These are phyloP conservation scores for Mycena sp. DNA, from an alignment of 1,284 basidiomycete genomes.

Conservation along the genomic window DNA sequence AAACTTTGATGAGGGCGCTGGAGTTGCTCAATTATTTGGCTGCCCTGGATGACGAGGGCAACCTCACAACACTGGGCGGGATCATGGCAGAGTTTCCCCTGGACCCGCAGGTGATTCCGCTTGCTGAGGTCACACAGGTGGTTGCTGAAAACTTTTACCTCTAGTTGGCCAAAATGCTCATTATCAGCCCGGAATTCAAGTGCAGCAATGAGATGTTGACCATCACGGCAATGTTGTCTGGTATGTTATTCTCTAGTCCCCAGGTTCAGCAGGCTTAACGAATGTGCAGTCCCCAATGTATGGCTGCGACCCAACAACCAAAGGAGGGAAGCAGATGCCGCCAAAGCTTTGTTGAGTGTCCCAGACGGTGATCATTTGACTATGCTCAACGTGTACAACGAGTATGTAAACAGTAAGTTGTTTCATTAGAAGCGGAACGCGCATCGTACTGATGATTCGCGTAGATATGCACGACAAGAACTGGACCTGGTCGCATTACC, in stretches of 20 bases:
- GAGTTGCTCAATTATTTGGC: conserved; percentile 94
- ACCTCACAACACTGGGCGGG: conserved; percentile 88
- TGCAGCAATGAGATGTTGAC: conserved; percentile 97
- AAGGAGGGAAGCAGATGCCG: conserved; percentile 64
- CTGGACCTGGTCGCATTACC: conserved; percentile 95
- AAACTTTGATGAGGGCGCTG: conserved; percentile 97
- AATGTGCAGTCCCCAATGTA: conserved; percentile 83
- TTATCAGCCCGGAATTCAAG: conserved; percentile 74
- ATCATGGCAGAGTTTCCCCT: conserved; percentile 99
- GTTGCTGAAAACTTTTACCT: conserved; percentile 19
- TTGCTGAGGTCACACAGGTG: conserved; percentile 41
- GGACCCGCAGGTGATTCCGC: conserved; percentile 83
- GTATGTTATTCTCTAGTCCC: conserved; percentile 69
- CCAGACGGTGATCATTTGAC: conserved; percentile 98
- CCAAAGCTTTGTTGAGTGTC: conserved; percentile 89
- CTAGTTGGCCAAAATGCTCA: conserved; percentile 75
- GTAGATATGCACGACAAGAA: conserved; percentile 80
- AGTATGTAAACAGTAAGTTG: conserved; percentile 83
- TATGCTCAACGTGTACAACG: conserved; percentile 95
- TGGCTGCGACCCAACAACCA: conserved; percentile 93
- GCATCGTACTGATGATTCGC: conserved; percentile 25
- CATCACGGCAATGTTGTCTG: conserved; percentile 96
- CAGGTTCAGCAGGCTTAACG: neutral
- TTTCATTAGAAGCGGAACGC: neutral
- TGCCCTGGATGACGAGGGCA: conserved; percentile 95